Evolutionary conservation across 163 green algal genomes (phyloP), one percentile per base, ranked within the genome.

Genomic region (Volvox carteri): DNA sequence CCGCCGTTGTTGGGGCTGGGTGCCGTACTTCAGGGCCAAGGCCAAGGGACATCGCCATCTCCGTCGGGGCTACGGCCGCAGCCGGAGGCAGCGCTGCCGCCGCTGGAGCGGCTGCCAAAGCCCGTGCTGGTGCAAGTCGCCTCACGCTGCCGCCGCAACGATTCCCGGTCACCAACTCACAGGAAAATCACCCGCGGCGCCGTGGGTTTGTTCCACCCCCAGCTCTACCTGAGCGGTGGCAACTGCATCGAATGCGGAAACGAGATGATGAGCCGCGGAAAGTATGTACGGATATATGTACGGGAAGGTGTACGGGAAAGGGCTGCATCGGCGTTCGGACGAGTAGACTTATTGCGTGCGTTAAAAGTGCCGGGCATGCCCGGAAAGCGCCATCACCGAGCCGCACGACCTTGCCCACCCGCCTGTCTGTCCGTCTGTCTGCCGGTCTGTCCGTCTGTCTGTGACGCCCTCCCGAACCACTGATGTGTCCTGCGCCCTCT

Each of bases 221-320:
- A 28, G 79, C 60, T 86, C 0, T 86, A 86, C 46, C 65, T 86
- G 1, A 68, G 28, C 5, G 79, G 79, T n/a, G 79, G 79, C 30
- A 60, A 86, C 62, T 86, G 79, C 58, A 86, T 86, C 62, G 60
- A 86, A 65, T 50, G 65, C 12, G 62, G 33, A 16, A 44, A 33
- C 7, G 30, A 86, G 79, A 58, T 86, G 37, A 86, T 86, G 60
- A 86, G 79, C 42, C 35, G 79, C 23, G 79, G 79, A 44, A 86
- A 46, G 79, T 86, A 52, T 16, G 79, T 30, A 21, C 8, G 41
- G 25, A 56, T 37, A 56, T 33, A 28, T 14, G 70, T 21, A 58
- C 11, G 9, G 65, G 19, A 25, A 30, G 6, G 21, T 41, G 18
- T 48, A 25, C 0, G 33, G 68, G 11, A 50, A 30, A 14, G 1